These are phyloP conservation scores for Zasmidium citrigriseum DNA, from an alignment of 2,329 filamentous ascomycete genomes.

Conservation along the genomic window DNA sequence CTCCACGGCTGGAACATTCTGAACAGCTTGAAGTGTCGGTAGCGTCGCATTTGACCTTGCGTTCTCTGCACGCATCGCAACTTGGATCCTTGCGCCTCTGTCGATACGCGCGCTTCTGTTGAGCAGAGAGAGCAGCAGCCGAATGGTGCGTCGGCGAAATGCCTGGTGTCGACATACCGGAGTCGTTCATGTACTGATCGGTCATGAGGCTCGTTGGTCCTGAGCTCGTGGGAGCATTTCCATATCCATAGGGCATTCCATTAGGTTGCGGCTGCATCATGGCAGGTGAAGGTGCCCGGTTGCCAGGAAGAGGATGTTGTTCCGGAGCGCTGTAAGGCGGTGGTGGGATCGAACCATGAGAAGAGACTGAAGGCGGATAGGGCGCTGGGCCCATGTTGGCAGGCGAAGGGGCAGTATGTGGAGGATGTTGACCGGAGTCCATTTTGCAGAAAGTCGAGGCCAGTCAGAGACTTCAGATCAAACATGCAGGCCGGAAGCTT, in stretches of 20 bases:
- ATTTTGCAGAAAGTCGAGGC: background rate
- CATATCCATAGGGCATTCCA: constrained; percentile 25
- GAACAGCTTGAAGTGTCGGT: constrained; percentile 96
- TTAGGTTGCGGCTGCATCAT: constrained; percentile 24
- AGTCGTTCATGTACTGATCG: constrained; percentile 31
- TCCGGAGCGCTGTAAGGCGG: constrained; percentile 4
- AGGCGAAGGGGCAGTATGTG: constrained; percentile 1
- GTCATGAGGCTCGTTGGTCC: constrained; percentile 25
- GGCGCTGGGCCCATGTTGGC: background rate
- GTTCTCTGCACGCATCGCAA: constrained; percentile 92
- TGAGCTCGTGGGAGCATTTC: constrained; percentile 15
- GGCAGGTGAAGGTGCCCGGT: constrained; percentile 20
- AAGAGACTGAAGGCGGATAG: constrained; percentile 6
- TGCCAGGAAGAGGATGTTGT: constrained; percentile 12
- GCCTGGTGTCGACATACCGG: constrained; percentile 29
- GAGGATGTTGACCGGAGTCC: constrained; percentile 4
- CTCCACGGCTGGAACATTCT: constrained; percentile 93
- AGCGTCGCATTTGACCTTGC: constrained; percentile 84
- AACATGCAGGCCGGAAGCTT: constrained; percentile 3
- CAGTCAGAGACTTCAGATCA: background rate
- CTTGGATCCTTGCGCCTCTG: constrained; percentile 95
- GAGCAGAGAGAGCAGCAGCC: constrained; percentile 60
- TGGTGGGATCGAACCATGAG: constrained; percentile 3
- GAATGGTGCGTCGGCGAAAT: constrained; percentile 34
- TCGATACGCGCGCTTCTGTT: constrained; percentile 88